Percentiles rank a stretch among this genome's conserved stretches.
phyloP scores from a whole-genome alignment of 352 stramenopile species.

The Plasmopara muralis region DNA sequence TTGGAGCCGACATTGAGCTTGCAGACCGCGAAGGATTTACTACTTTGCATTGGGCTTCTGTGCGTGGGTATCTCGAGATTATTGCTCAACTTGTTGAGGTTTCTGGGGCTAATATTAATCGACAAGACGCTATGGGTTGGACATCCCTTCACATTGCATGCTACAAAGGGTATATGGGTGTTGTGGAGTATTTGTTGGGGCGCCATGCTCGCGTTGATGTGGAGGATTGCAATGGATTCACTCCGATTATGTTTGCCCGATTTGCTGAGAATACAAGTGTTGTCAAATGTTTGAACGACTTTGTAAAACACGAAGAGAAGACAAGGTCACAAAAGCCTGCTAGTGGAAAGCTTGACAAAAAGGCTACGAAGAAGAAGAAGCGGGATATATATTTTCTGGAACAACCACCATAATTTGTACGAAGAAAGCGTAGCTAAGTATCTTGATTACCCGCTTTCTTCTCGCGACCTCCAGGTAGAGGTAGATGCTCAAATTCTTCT shows the following conservation, averaged over 20 bases:
- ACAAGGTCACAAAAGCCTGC: too few relatives aligned
- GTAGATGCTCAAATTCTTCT: slow-evolving; percentile 39
- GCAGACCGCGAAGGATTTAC: slow-evolving; percentile 53
- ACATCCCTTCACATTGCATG: slow-evolving; percentile 65
- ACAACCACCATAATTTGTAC: slow-evolving; percentile 34
- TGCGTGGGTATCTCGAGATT: slow-evolving; percentile 72
- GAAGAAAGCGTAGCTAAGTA: slow-evolving; percentile 5
- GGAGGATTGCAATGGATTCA: slow-evolving; percentile 66
- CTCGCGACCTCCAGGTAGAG: slow-evolving; percentile 22
- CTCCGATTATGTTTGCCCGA: slow-evolving; percentile 35
- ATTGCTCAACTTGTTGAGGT: slow-evolving; percentile 56
- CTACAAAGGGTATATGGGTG: slow-evolving; percentile 60
- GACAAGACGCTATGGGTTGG: slow-evolving; percentile 57
- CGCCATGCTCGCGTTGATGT: slow-evolving; percentile 32
- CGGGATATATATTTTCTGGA: too few relatives aligned
- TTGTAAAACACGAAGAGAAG: too few relatives aligned
- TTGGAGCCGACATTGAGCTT: slow-evolving; percentile 48
- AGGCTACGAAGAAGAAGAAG: too few relatives aligned
- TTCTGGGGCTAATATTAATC: slow-evolving; percentile 47
- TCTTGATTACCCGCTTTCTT: neutral
- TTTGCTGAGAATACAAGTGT: slow-evolving; percentile 57
- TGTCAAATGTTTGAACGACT: too few relatives aligned
- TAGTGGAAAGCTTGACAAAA: too few relatives aligned
- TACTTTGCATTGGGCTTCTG: slow-evolving; percentile 54
- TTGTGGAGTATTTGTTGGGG: slow-evolving; percentile 67